A percentile compares a stretch with the other conserved stretches of the same genome.
These are phyloP conservation scores for Dendrocalamus sinicus DNA, from an alignment of 176 grass and related monocot genomes.

Conservation along the genomic window DNA sequence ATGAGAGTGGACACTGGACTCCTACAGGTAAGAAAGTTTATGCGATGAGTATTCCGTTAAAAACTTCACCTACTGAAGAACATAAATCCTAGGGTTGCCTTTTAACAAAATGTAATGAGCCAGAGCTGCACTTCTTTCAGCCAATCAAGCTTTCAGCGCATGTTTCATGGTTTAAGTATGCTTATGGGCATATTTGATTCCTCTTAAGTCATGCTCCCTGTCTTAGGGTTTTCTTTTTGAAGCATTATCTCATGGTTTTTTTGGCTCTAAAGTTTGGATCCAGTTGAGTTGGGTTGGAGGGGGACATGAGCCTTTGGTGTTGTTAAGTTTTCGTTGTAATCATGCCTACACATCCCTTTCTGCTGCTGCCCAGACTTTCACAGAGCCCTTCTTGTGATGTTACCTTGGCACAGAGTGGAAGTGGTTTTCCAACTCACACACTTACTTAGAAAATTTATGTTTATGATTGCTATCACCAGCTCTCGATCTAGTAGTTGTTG, in stretches of 20 bases:
- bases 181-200: conserved; percentile 15
- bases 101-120: conserved; percentile 4
- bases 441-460: not conserved
- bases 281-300: conserved; percentile 53
- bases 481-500: conserved; percentile 4
- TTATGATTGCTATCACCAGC: conserved; percentile 32
- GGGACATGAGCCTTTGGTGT: conserved; percentile 31
- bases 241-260: conserved; percentile 33
- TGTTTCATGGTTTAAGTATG: conserved; percentile 37
- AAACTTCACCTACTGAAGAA: not conserved
- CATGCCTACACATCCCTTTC: conserved; percentile 45
- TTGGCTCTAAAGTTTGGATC: conserved; percentile 52
- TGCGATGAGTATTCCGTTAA: not conserved
- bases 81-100: not conserved
- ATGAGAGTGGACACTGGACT: not conserved
- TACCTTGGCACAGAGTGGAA: conserved; percentile 39
- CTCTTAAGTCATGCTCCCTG: conserved; percentile 48
- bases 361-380: conserved; percentile 28
- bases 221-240: conserved; percentile 40
- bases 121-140: conserved; percentile 37
- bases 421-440: conserved; percentile 39
- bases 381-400: conserved; percentile 25
- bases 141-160: conserved; percentile 51
- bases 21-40: not conserved
- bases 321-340: conserved; percentile 43